Evolutionary conservation across 75 land plant species (phyloP).

Genomic region (Gnetum montanum): DNA sequence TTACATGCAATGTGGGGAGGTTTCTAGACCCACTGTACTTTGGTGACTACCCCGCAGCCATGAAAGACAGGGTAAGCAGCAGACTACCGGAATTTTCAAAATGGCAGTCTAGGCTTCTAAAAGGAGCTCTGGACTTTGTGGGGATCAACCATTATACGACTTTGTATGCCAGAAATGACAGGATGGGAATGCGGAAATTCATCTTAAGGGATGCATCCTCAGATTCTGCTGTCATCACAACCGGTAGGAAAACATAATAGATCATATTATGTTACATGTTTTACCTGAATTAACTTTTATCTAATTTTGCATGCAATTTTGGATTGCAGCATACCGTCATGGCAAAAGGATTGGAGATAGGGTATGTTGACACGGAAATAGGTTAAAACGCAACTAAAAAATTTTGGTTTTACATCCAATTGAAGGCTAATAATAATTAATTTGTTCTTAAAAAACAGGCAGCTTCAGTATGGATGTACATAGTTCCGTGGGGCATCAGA

Average conservation of each 20-base stretch:
- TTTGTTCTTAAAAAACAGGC: constrained; percentile 36
- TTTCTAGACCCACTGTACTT: constrained; percentile 59
- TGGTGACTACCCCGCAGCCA: constrained; percentile 51
- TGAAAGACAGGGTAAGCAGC: constrained; percentile 40
- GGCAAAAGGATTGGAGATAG: constrained; percentile 42
- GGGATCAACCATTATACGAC: constrained; percentile 85
- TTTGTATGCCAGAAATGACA: constrained; percentile 46
- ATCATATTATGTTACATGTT: too few relatives aligned
- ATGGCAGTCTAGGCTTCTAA: constrained; percentile 17
- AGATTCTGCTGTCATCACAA: constrained; percentile 36
- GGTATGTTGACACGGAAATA: constrained; percentile 24
- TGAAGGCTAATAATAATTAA: neutral
- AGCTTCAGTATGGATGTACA: constrained; percentile 63
- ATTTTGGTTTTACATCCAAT: neutral
- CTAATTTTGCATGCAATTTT: too few relatives aligned
- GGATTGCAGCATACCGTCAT: constrained; percentile 20
- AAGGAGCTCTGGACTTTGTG: constrained; percentile 58
- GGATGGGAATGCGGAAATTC: constrained; percentile 19
- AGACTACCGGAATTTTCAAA: constrained; percentile 48
- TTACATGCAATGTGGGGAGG: too few relatives aligned
- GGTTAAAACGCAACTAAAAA: neutral
- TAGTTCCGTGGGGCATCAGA: constrained; percentile 70
- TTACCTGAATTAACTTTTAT: too few relatives aligned
- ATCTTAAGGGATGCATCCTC: constrained; percentile 37
- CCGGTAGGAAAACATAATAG: constrained; percentile 24